Base-by-base conservation (phyloP, 2,329 filamentous ascomycete species). In the Scedosporium boydii region DNA sequence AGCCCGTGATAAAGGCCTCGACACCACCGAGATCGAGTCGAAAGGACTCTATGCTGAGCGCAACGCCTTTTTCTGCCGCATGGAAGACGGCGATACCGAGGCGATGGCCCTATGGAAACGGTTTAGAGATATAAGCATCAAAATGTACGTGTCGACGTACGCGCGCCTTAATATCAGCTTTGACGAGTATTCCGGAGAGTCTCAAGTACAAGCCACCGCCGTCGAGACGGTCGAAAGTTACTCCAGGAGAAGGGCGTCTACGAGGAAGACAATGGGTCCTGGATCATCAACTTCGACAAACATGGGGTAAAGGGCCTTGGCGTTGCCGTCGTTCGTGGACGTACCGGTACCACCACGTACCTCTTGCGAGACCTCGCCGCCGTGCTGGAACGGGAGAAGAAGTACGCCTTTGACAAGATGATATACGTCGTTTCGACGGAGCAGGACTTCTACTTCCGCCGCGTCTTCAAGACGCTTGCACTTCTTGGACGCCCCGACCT, bases 301-400 rank as follows among this genome's bases (percentile, higher is more conserved):
- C 83, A 88, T 63, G 79, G 89, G 1, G 76, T 82, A 66, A 90
- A 89, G 77, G 84, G 82, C 64, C 82, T 91, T 10, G 88, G 87
- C 68, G 86, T 85, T 69, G 83, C 87, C 27, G 82, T 92, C 62
- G 82, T 92, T 63, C 83, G 87, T 66, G 89, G 90, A 76, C 85
- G 83, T 67, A 87, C 90, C 66, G 89, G 89, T 62, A 91, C 88
- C 10, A 88, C 87, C 48, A 81, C 90, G 38, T 93, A 93, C 71
- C 80, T 93, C 57, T 90, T 89, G 59, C 85, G 89, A 67, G 89
- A 93, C 72, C 88, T 93, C 65, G 88, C 86, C 67, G 88, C 91
- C 69, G 82, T 90, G 34, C 75, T 91, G 61, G 82, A 86, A 69
- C 84, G 89, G 62, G 67, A 83, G 58, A 78, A 86, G 26, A 81